Conservation (phyloP, 257 asterid species). For the Datura wrightii region DNA sequence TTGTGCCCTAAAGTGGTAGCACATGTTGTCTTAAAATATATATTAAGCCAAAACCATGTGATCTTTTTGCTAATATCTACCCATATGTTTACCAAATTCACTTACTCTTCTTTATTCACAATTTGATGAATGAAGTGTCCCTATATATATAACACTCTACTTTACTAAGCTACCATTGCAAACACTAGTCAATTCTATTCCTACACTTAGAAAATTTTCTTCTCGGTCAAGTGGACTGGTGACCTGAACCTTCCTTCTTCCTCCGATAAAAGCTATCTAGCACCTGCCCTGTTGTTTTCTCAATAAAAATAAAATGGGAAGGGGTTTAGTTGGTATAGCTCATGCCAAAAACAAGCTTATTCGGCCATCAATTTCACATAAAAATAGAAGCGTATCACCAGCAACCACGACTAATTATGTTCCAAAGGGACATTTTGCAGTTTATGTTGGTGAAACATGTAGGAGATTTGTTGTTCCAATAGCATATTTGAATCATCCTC, state of each 20-base stretch:
- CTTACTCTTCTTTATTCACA: constrained; percentile 30
- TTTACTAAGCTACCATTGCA: background rate
- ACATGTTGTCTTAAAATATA: constrained; percentile 56
- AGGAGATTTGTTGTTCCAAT: constrained; percentile 34
- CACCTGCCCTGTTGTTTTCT: no score
- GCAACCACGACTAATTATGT: background rate
- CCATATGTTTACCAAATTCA: constrained; percentile 48
- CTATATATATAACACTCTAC: background rate
- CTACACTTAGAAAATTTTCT: background rate
- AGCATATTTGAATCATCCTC: constrained; percentile 31
- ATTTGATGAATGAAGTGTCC: constrained; percentile 24
- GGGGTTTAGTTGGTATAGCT: constrained; percentile 49
- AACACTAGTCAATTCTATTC: background rate
- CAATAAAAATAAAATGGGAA: constrained; percentile 48
- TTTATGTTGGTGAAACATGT: constrained; percentile 30
- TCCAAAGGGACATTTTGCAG: constrained; percentile 33
- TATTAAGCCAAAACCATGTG: constrained; percentile 77
- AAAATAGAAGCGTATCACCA: constrained; percentile 33
- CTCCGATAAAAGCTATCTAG: background rate
- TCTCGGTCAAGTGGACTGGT: background rate
- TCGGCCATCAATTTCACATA: constrained; percentile 44
- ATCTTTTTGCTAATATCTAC: constrained; percentile 48
- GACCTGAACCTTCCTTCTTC: background rate
- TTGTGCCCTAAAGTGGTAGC: constrained; percentile 62
- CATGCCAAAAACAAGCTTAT: constrained; percentile 65